Evolutionary conservation across 768 basidiomycete genomes (phyloP).

Genomic region (Lyophyllum semitale): DNA sequence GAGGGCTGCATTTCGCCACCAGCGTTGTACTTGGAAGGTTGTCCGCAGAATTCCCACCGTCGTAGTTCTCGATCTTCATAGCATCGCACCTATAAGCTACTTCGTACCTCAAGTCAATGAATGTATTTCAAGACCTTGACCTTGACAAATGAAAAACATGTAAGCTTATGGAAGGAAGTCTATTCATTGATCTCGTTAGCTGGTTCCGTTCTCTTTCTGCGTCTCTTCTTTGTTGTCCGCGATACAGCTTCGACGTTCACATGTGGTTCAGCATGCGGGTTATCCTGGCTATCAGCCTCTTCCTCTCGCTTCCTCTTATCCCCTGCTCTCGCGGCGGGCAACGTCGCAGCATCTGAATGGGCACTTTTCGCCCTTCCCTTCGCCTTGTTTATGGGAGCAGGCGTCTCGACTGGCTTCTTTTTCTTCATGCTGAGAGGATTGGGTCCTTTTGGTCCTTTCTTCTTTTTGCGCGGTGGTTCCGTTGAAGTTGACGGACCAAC

Average conservation of each 20-base stretch:
- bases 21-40: no score
- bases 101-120: no score
- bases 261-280: not conserved
- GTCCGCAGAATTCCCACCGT: no score
- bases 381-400: not conserved
- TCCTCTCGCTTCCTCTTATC: constrained; percentile 20
- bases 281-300: not conserved
- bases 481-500: constrained; percentile 35
- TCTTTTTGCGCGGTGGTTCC: constrained; percentile 51
- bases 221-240: constrained; percentile 26
- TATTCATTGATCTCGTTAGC: not conserved
- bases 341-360: constrained; percentile 41
- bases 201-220: constrained; percentile 10
- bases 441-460: constrained; percentile 79
- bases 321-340: constrained; percentile 36
- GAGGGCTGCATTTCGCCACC: no score
- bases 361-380: constrained; percentile 25
- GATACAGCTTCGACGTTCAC: not conserved
- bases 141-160: no score
- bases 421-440: constrained; percentile 95
- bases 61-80: no score
- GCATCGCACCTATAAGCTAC: no score
- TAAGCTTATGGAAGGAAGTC: no score
- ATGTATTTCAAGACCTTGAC: no score
- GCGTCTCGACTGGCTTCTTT: constrained; percentile 50